phyloP scores from a whole-genome alignment of 106 monocot species.

The Gastrodia elata region DNA sequence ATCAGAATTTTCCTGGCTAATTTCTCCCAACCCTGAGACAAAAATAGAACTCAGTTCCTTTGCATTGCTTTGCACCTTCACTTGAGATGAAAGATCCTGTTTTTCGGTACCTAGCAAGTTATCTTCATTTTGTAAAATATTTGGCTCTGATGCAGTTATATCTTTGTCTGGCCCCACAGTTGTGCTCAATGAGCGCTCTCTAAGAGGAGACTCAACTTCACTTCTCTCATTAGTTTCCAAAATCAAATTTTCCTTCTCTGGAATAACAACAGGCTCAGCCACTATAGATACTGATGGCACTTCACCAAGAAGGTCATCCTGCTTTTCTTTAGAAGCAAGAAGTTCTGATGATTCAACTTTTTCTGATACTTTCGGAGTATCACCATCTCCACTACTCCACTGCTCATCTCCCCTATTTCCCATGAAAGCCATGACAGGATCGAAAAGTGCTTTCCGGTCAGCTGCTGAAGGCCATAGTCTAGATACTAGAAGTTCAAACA shows the following conservation, averaged over 20 bases:
- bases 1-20: conserved; percentile 9
- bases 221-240: conserved; percentile 11
- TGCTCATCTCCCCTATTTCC: conserved; percentile 38
- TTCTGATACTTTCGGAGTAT: conserved; percentile 20
- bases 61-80: conserved; percentile 10
- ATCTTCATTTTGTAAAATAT: conserved; percentile 18
- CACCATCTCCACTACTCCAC: neutral
- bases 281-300: conserved; percentile 9
- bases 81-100: conserved; percentile 8
- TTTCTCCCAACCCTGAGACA: conserved; percentile 14
- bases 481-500: conserved; percentile 36
- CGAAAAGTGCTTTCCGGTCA: conserved; percentile 60
- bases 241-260: conserved; percentile 19
- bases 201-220: conserved; percentile 3
- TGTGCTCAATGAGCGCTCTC: neutral
- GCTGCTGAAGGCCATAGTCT: conserved; percentile 62
- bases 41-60: conserved; percentile 4
- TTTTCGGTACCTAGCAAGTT: conserved; percentile 10
- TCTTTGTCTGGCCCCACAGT: conserved; percentile 19
- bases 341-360: conserved; percentile 27
- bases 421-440: conserved; percentile 86
- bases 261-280: conserved; percentile 9
- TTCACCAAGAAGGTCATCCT: conserved; percentile 14
- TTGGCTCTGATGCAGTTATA: conserved; percentile 13
- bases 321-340: conserved; percentile 19